Conservation (phyloP, 2,329 filamentous ascomycete genomes). For the Colletotrichum australisinense region DNA sequence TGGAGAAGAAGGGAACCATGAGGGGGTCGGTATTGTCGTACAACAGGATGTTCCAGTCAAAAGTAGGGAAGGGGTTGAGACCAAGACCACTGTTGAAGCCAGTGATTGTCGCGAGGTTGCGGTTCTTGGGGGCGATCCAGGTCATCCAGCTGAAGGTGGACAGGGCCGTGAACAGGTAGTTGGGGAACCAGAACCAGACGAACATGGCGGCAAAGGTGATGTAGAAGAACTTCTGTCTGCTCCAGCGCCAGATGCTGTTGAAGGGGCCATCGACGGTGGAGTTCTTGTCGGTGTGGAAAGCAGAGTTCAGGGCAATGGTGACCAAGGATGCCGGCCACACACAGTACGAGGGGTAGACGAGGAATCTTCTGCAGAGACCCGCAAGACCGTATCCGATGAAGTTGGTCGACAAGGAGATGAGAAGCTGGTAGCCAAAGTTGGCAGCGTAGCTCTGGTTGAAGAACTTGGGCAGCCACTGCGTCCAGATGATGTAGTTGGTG, state of each 20-base stretch:
- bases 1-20: conserved; percentile 67
- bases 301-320: conserved; percentile 55
- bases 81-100: conserved; percentile 46
- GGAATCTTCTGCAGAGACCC: conserved; percentile 52
- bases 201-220: conserved; percentile 54
- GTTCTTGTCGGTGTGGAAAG: conserved; percentile 53
- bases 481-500: conserved; percentile 56
- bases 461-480: conserved; percentile 52
- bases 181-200: conserved; percentile 61
- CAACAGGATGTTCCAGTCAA: conserved; percentile 44
- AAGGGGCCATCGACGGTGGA: conserved; percentile 44
- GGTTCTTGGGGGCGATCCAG: conserved; percentile 56
- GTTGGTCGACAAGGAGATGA: conserved; percentile 58
- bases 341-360: conserved; percentile 57
- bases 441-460: conserved; percentile 57
- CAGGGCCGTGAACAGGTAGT: conserved; percentile 56
- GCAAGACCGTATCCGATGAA: conserved; percentile 62
- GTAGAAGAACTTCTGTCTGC: conserved; percentile 54
- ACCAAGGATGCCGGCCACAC: conserved; percentile 61
- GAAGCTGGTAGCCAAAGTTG: conserved; percentile 55
- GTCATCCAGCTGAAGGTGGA: conserved; percentile 58
- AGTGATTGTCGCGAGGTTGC: conserved; percentile 41
- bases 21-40: conserved; percentile 48
- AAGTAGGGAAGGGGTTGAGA: conserved; percentile 43
- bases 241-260: conserved; percentile 47